These are phyloP conservation scores for Centella asiatica DNA, from an alignment of 129 eudicot genomes.

Conservation along the genomic window DNA sequence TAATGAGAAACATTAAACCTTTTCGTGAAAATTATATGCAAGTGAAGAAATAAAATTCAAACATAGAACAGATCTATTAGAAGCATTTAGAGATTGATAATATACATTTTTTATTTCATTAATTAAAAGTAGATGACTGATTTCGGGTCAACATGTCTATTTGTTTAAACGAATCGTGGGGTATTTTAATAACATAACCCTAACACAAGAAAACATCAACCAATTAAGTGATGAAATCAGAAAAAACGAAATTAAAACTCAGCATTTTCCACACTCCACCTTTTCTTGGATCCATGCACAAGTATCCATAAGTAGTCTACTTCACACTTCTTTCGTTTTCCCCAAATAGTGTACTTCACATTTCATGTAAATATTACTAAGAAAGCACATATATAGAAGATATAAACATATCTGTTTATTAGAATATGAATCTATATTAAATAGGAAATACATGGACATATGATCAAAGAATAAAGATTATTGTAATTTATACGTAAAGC, in stretches of 20 bases:
- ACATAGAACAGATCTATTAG: no score
- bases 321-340: no score
- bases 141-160: no score
- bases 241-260: not conserved
- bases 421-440: not conserved
- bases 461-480: not conserved
- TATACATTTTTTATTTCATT: not conserved
- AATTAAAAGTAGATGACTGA: no score
- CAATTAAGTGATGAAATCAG: constrained; percentile 1
- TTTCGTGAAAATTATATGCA: no score
- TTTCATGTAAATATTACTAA: not conserved
- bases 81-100: no score
- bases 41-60: no score
- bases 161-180: no score
- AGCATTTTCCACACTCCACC: constrained; percentile 12
- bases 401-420: not conserved
- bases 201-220: constrained; percentile 14
- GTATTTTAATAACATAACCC: constrained; percentile 7
- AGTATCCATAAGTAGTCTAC: not conserved
- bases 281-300: not conserved
- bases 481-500: constrained; percentile 12
- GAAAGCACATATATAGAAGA: not conserved
- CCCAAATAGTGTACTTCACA: no score
- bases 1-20: no score
- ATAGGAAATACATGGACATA: no score